phyloP scores from a whole-genome alignment of 306 rosid genomes.

The Nissolia schottii region DNA sequence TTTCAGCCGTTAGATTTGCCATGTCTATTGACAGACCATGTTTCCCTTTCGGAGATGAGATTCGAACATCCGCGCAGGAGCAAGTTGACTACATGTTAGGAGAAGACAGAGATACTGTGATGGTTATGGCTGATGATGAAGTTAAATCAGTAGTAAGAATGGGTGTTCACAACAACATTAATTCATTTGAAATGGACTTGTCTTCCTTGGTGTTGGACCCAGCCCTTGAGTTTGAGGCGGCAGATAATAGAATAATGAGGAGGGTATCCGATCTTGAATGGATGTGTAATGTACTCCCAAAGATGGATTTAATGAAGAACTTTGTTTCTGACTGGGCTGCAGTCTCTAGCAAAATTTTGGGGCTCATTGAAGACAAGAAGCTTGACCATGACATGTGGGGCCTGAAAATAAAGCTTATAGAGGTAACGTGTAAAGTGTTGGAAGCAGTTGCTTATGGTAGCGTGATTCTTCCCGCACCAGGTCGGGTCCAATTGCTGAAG shows the following conservation, averaged over 20 bases:
- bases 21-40: constrained; percentile 61
- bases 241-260: constrained; percentile 46
- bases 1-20: constrained; percentile 81
- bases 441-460: constrained; percentile 92
- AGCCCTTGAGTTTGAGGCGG: constrained; percentile 30
- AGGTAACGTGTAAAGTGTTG: constrained; percentile 75
- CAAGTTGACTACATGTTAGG: constrained; percentile 92
- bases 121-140: constrained; percentile 60
- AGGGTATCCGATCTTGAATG: constrained; percentile 84
- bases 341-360: constrained; percentile 51
- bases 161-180: constrained; percentile 52
- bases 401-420: constrained; percentile 71
- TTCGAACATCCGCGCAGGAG: constrained; percentile 84
- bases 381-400: constrained; percentile 78
- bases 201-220: constrained; percentile 49
- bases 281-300: constrained; percentile 76
- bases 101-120: constrained; percentile 53
- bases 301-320: constrained; percentile 78
- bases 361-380: constrained; percentile 57
- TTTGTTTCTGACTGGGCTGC: constrained; percentile 75
- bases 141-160: constrained; percentile 54
- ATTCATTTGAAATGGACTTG: constrained; percentile 55
- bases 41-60: constrained; percentile 75
- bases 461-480: constrained; percentile 68
- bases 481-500: constrained; percentile 59